Evolutionary conservation across 371 early-diverging fungal genomes (phyloP).

Genomic region (Actinomortierella wolfii): DNA sequence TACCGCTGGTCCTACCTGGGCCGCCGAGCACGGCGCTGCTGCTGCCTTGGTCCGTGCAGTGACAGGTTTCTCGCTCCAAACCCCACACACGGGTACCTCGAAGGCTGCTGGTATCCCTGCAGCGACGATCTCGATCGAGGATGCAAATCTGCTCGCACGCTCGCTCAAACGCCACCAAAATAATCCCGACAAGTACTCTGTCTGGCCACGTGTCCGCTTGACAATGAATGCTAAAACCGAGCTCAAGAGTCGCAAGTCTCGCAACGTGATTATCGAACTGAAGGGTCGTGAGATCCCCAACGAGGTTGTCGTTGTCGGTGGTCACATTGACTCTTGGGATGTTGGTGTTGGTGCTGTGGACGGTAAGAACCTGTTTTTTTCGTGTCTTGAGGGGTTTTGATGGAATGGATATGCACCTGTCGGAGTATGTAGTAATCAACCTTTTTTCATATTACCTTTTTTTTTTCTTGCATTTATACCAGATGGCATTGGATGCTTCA

Average conservation of each 20-base stretch:
- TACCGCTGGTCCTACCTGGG: slow-evolving; percentile 48
- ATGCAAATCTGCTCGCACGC: slow-evolving; percentile 55
- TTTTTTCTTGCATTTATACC: no score
- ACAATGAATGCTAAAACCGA: slow-evolving; percentile 48
- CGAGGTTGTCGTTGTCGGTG: slow-evolving; percentile 58
- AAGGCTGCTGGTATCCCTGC: slow-evolving; percentile 53
- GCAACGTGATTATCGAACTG: slow-evolving; percentile 58
- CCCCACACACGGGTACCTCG: slow-evolving; percentile 55
- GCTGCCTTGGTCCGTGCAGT: slow-evolving; percentile 58
- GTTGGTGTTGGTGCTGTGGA: slow-evolving; percentile 60
- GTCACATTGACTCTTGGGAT: slow-evolving; percentile 68
- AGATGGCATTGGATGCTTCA: slow-evolving; percentile 58
- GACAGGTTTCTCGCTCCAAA: slow-evolving; percentile 49
- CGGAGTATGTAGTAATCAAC: no score
- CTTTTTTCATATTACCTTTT: no score
- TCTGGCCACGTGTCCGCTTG: slow-evolving; percentile 51
- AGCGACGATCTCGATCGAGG: slow-evolving; percentile 57
- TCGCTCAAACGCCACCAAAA: slow-evolving; percentile 41
- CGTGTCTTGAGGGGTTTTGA: no score
- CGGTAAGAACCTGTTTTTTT: no score
- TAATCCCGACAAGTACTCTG: slow-evolving; percentile 19
- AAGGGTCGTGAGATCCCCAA: slow-evolving; percentile 54
- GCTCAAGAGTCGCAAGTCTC: slow-evolving; percentile 39
- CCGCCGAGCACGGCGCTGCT: slow-evolving; percentile 56
- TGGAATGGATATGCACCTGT: no score